Base-by-base conservation (phyloP, 2,329 filamentous ascomycete species). In the Chalaropsis ovoidea region DNA sequence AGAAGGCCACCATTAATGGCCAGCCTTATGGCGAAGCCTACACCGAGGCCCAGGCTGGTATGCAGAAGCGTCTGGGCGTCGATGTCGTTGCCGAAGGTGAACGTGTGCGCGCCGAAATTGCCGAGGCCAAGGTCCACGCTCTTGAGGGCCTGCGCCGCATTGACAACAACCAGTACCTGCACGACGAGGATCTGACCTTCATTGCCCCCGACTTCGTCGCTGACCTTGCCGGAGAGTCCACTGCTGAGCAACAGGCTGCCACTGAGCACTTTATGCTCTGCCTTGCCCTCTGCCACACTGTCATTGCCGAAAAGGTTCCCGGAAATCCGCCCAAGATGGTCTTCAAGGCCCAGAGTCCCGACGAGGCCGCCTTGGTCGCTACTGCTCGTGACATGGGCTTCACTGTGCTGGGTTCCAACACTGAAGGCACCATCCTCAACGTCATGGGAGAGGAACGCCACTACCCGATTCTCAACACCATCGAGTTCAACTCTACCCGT, bases 1-100 rank as follows among this genome's bases (percentile, higher is more conserved):
- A 97, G 76, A 99, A 99, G 76, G 91, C 88, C 65, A 95, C 92
- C 0, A 87, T 99, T 76, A 97, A 97, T 72, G 93, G 93, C n/a
- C 84, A 94, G 68, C 86, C 92, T 0, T 99, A 99, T 70, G 94
- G 95, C 68, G 94, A 99, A 77, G 94, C 94, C 0, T 99, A 96
- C 72, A 99, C 95, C 0, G 94, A 99, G 75, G 94, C 94, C 0
- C 90, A 96, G 75, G 89, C 93, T 63, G 94, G 94, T 66, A 94
- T 99, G 89, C 91, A 95, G 73, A 91, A 93, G 75, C 85, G 94
- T 68, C 79, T 93, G 75, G 94, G 94, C 61, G 82, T 96, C 62
- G 86, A 97, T 72, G 87, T 92, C 3, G 92, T 93, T 69, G 85
- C 85, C 69, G 92, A 96, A 73, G 84, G 81, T 2, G 86, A 84